phyloP scores from a whole-genome alignment of 768 basidiomycete species.

The Tricholoma saponaceum region DNA sequence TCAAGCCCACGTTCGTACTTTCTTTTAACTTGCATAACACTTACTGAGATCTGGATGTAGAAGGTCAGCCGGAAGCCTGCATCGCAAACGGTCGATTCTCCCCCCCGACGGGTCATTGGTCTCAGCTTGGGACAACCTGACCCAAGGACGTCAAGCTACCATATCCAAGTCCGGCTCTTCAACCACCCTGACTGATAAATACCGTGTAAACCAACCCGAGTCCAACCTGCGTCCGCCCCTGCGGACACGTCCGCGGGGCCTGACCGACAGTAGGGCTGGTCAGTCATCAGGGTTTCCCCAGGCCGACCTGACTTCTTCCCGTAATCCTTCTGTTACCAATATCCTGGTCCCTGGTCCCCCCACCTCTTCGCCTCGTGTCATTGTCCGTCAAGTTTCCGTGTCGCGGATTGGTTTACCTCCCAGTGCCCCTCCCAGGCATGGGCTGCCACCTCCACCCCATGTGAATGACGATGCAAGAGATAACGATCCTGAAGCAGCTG shows the following conservation, averaged over 20 bases:
- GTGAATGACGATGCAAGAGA: slow-evolving; percentile 6
- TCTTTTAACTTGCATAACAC: not conserved
- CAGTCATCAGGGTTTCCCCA: slow-evolving; percentile 31
- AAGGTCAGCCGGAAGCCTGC: slow-evolving; percentile 26
- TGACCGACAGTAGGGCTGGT: slow-evolving; percentile 37
- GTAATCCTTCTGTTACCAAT: slow-evolving; percentile 7
- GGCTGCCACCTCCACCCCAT: slow-evolving; percentile 43
- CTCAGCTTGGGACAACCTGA: slow-evolving; percentile 22
- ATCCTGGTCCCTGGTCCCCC: slow-evolving; percentile 13
- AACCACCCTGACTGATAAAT: slow-evolving; percentile 26
- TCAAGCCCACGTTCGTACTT: slow-evolving; percentile 14
- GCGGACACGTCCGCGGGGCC: slow-evolving; percentile 41
- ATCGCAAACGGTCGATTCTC: slow-evolving; percentile 16
- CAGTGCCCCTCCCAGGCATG: slow-evolving; percentile 45
- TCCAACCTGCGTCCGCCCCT: slow-evolving; percentile 29
- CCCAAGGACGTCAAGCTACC: slow-evolving; percentile 12
- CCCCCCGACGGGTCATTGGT: slow-evolving; percentile 15
- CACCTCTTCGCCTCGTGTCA: slow-evolving; percentile 25
- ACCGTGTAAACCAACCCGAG: slow-evolving; percentile 30
- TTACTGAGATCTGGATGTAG: slow-evolving; percentile 15
- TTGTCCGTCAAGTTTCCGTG: slow-evolving; percentile 40
- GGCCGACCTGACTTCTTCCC: slow-evolving; percentile 3
- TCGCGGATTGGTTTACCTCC: slow-evolving; percentile 41
- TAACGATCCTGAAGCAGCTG: slow-evolving; percentile 11
- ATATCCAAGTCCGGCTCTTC: slow-evolving; percentile 26